Evolutionary conservation across 2,329 filamentous ascomycete genomes (phyloP).

Genomic region (Verticillium albo-atrum): DNA sequence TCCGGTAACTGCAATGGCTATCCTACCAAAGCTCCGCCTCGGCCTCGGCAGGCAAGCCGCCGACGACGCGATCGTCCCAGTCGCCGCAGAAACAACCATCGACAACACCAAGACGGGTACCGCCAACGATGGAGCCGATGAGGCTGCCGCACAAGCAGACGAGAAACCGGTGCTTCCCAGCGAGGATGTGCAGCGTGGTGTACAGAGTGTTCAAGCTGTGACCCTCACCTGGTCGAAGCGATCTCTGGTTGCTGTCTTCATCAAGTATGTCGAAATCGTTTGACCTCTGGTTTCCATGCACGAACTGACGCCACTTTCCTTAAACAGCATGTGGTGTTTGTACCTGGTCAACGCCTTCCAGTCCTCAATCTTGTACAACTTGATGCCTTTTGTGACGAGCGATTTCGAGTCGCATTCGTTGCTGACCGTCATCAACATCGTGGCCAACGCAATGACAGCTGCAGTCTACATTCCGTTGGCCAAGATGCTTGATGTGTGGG

Average conservation of each 20-base stretch:
- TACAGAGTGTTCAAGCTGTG: conserved; percentile 17
- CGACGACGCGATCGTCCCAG: not conserved
- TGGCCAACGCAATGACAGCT: conserved; percentile 49
- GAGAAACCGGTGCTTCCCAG: conserved; percentile 11
- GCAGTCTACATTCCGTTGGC: conserved; percentile 60
- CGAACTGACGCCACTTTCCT: conserved; percentile 24
- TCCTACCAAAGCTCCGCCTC: not conserved
- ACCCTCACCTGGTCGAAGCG: conserved; percentile 15
- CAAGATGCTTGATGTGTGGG: conserved; percentile 60
- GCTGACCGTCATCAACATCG: conserved; percentile 46
- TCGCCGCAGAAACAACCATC: not conserved
- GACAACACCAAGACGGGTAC: not conserved
- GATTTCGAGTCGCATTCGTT: conserved; percentile 49
- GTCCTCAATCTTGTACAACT: conserved; percentile 30
- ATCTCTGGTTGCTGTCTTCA: conserved; percentile 13
- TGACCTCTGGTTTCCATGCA: conserved; percentile 22
- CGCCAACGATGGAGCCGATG: not conserved
- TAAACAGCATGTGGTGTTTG: conserved; percentile 31
- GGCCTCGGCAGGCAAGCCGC: not conserved
- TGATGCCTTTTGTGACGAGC: conserved; percentile 44
- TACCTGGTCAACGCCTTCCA: conserved; percentile 31
- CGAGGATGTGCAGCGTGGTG: conserved; percentile 16
- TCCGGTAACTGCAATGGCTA: not conserved
- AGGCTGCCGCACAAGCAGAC: not conserved
- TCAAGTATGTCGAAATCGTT: conserved; percentile 2